Percentiles rank a stretch among this genome's conserved stretches.
phyloP scores from a whole-genome alignment of 2,329 filamentous ascomycete species.

The Delphinella strobiligena region DNA sequence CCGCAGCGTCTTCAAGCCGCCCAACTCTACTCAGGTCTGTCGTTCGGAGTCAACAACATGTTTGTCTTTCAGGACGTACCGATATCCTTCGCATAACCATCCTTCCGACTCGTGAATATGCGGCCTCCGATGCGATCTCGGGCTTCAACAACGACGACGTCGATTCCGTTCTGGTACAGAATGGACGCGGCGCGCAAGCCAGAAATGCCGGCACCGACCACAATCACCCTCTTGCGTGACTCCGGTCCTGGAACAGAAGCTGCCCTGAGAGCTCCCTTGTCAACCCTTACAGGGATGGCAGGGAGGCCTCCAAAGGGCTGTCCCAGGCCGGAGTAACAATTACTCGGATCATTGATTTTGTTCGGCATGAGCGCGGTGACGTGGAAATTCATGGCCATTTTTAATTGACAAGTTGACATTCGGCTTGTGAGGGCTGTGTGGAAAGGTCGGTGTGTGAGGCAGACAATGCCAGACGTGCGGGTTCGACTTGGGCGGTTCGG shows the following conservation, averaged over 20 bases:
- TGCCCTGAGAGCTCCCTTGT: neutral
- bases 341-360: neutral
- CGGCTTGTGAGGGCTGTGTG: neutral
- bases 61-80: conserved; percentile 1
- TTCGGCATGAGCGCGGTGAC: neutral
- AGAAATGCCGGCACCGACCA: conserved; percentile 25
- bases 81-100: conserved; percentile 14
- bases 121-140: conserved; percentile 24
- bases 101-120: conserved; percentile 27
- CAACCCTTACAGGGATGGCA: neutral
- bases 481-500: too few relatives aligned
- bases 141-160: conserved; percentile 25
- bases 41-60: conserved; percentile 18
- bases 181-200: conserved; percentile 24
- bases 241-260: conserved; percentile 1
- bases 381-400: neutral
- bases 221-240: conserved; percentile 18
- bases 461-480: too few relatives aligned
- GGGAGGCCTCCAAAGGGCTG: neutral
- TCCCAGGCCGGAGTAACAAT: conserved; percentile 1
- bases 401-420: neutral
- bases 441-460: too few relatives aligned
- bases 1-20: conserved; percentile 1
- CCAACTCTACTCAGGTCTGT: conserved; percentile 2
- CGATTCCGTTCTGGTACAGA: conserved; percentile 22